Evolutionary conservation across 2,329 filamentous ascomycete genomes (phyloP).

Genomic region (Torrubiella hemipterigena): DNA sequence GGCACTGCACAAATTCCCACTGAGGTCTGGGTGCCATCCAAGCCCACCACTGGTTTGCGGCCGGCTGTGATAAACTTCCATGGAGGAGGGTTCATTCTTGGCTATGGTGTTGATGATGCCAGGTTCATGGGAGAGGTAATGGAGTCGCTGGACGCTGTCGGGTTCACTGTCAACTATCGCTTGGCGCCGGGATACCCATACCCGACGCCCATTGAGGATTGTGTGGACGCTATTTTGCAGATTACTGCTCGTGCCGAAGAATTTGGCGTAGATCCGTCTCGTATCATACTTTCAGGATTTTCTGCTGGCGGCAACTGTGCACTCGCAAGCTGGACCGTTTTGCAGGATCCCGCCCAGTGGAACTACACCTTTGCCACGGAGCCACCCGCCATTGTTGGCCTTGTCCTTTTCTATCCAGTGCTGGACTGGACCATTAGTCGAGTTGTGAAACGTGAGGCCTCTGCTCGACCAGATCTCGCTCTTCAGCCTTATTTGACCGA

Average conservation of each 20-base stretch:
- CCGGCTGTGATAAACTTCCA: constrained; percentile 55
- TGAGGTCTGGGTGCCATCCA: constrained; percentile 32
- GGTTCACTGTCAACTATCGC: constrained; percentile 57
- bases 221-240: constrained; percentile 51
- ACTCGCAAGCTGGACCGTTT: constrained; percentile 32
- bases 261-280: constrained; percentile 42
- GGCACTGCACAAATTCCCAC: constrained; percentile 29
- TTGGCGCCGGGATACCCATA: constrained; percentile 54
- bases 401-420: constrained; percentile 50
- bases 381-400: constrained; percentile 34
- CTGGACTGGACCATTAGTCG: constrained; percentile 49
- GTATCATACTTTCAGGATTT: constrained; percentile 50
- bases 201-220: constrained; percentile 53
- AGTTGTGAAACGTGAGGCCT: constrained; percentile 41
- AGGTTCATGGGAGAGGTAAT: constrained; percentile 45
- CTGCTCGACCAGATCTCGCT: constrained; percentile 42
- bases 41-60: constrained; percentile 20
- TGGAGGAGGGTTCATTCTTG: constrained; percentile 55
- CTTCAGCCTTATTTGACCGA: constrained; percentile 45
- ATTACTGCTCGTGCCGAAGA: constrained; percentile 42
- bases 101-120: constrained; percentile 50
- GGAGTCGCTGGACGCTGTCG: constrained; percentile 39
- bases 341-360: constrained; percentile 30
- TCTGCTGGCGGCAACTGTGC: constrained; percentile 49
- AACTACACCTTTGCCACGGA: constrained; percentile 24